Conservation (phyloP, 768 basidiomycete genomes). For the Lentinula detonsa region DNA sequence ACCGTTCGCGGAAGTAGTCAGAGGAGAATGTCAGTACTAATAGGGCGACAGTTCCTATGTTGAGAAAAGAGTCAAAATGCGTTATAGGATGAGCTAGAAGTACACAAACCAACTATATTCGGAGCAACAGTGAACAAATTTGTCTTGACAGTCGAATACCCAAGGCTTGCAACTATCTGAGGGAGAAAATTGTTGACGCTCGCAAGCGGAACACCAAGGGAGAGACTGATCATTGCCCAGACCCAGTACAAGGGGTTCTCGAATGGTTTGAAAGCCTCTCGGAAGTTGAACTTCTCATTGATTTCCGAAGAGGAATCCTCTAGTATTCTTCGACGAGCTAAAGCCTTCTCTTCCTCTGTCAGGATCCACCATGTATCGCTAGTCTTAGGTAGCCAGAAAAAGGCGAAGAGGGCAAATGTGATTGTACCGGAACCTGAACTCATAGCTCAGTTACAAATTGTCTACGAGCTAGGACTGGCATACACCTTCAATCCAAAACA, state of each 20-base stretch:
- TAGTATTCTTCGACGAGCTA: conserved; percentile 37
- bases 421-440: conserved; percentile 32
- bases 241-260: conserved; percentile 40
- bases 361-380: conserved; percentile 35
- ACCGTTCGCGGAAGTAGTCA: conserved; percentile 44
- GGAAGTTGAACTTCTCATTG: conserved; percentile 33
- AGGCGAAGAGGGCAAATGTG: conserved; percentile 37
- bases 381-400: conserved; percentile 39
- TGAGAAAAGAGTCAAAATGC: neutral
- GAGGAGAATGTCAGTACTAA: conserved; percentile 43
- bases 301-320: conserved; percentile 38
- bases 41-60: conserved; percentile 30
- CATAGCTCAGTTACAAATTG: neutral
- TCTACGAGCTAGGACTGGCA: neutral
- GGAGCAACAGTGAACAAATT: conserved; percentile 50
- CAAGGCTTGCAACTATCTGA: conserved; percentile 40
- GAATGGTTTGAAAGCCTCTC: conserved; percentile 39
- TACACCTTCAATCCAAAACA: conserved; percentile 48
- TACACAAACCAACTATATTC: conserved; percentile 31
- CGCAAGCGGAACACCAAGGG: conserved; percentile 41
- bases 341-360: conserved; percentile 29
- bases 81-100: neutral
- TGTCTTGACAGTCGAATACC: conserved; percentile 42
- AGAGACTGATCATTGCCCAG: conserved; percentile 40
- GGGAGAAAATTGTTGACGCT: conserved; percentile 48